Evolutionary conservation across 176 grass and related monocot species (phyloP).

Genomic region (Dactylis glomerata): DNA sequence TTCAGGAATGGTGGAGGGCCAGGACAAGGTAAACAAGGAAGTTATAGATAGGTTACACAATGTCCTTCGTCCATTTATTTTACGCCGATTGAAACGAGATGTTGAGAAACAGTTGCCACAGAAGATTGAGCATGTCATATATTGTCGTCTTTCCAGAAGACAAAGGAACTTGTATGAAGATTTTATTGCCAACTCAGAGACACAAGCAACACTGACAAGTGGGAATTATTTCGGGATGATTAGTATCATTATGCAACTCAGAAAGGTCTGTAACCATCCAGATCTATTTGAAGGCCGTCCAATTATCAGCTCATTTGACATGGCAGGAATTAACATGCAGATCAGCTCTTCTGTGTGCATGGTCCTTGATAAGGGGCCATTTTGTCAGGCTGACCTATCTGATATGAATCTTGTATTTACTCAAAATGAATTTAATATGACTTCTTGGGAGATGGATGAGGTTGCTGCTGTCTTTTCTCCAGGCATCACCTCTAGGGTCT

Average conservation of each 20-base stretch:
- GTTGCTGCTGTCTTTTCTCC: slow-evolving; percentile 41
- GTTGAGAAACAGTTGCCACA: slow-evolving; percentile 97
- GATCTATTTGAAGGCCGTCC: slow-evolving; percentile 99
- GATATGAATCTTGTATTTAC: slow-evolving; percentile 90
- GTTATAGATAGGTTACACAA: slow-evolving; percentile 96
- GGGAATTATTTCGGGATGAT: slow-evolving; percentile 99
- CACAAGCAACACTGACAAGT: slow-evolving; percentile 82
- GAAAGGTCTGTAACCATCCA: slow-evolving; percentile 99
- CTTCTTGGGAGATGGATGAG: slow-evolving; percentile 81
- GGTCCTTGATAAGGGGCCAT: slow-evolving; percentile 53
- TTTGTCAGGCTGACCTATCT: slow-evolving; percentile 65
- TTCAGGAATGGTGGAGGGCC: slow-evolving; percentile 96
- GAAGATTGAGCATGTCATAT: slow-evolving; percentile 94
- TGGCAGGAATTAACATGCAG: slow-evolving; percentile 80
- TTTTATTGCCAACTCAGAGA: slow-evolving; percentile 93
- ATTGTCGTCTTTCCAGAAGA: slow-evolving; percentile 90
- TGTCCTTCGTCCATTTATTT: slow-evolving; percentile 94
- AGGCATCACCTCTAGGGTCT: slow-evolving; percentile 18
- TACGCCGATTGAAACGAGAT: slow-evolving; percentile 92
- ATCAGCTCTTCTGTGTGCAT: slow-evolving; percentile 77
- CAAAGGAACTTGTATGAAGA: slow-evolving; percentile 99
- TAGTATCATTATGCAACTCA: slow-evolving; percentile 98
- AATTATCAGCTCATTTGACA: slow-evolving; percentile 99
- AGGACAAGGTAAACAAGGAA: slow-evolving; percentile 98
- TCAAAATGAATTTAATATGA: slow-evolving; percentile 79